phyloP scores from a whole-genome alignment of 129 eudicot genomes.

The Lactuca saligna region DNA sequence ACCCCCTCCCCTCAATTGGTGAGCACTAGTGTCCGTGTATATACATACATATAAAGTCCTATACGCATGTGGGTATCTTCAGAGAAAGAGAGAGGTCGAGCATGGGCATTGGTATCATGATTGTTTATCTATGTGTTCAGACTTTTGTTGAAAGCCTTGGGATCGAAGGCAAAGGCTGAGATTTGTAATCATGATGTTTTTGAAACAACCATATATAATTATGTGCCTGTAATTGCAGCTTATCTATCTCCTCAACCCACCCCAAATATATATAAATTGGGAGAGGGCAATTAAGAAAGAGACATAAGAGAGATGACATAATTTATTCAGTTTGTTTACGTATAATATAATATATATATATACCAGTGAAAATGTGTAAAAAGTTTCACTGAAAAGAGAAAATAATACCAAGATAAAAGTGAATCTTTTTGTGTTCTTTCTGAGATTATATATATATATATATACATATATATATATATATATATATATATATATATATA shows the following conservation, averaged over 20 bases:
- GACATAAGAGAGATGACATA: background rate
- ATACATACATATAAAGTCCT: conserved; percentile 1
- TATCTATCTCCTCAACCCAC: background rate
- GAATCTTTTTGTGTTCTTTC: conserved; percentile 11
- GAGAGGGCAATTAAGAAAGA: background rate
- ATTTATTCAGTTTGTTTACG: conserved; percentile 8
- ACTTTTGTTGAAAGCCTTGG: conserved; percentile 61
- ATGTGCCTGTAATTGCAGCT: conserved; percentile 62
- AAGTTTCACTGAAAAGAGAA: conserved; percentile 35
- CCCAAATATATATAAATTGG: background rate
- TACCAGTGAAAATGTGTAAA: conserved; percentile 28
- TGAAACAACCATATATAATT: conserved; percentile 36
- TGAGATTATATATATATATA: background rate
- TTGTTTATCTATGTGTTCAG: conserved; percentile 36
- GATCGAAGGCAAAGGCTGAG: conserved; percentile 55
- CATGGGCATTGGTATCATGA: conserved; percentile 39
- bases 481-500: background rate
- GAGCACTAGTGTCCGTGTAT: background rate
- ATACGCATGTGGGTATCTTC: conserved; percentile 22
- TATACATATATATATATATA: background rate
- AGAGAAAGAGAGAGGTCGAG: conserved; percentile 29
- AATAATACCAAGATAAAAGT: conserved; percentile 15
- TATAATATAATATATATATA: conserved; percentile 8
- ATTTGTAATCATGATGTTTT: conserved; percentile 40
- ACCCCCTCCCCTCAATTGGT: background rate